Base-by-base conservation (phyloP, 106 monocot species). In the Dioscorea dumetorum region DNA sequence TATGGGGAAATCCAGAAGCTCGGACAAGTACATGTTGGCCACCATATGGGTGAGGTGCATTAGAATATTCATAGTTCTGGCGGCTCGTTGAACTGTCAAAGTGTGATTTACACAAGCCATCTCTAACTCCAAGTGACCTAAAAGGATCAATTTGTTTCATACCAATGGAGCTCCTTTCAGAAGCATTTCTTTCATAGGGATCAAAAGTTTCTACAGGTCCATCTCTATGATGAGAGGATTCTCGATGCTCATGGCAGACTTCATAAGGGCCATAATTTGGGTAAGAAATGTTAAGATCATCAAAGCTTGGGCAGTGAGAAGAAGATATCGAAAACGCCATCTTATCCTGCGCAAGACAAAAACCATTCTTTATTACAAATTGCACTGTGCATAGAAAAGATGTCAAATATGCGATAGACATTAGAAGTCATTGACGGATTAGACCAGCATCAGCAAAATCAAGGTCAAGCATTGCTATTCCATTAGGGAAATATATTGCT, bases 151-250 rank as follows among this genome's bases (percentile, higher is more conserved):
- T 52, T 23, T 54, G 63, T 67, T 72, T 54, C 17, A 24, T n/a
- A 57, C 63, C 22, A 49, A 67, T 20, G 34, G 67, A 60, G 48
- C 22, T 66, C 41, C 70, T 69, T 68, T 63, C 67, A 24, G 28
- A 76, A 9, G 59, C 13, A 48, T 14, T 73, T 19, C 64, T 68
- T 16, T 21, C 31, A 48, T 48, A 63, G 20, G 65, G 33, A 71
- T 73, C 73, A 7, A 57, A 63, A 8, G n/a, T 41, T 62, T 21
- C 48, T 19, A 22, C 66, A 67, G 5, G 33, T 34, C 60, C 71
- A 77, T 50, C 62, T 67, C 60, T 65, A 69, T 50, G 67, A 66
- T 50, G 60, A 62, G 73, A 73, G 16, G n/a, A 64, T 17, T 69
- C 70, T 33, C 35, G 70, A 73, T 69, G 17, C 28, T 66, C 16